Evolutionary conservation across 2,329 filamentous ascomycete genomes (phyloP).

Genomic region (Hysterium pulicare): DNA sequence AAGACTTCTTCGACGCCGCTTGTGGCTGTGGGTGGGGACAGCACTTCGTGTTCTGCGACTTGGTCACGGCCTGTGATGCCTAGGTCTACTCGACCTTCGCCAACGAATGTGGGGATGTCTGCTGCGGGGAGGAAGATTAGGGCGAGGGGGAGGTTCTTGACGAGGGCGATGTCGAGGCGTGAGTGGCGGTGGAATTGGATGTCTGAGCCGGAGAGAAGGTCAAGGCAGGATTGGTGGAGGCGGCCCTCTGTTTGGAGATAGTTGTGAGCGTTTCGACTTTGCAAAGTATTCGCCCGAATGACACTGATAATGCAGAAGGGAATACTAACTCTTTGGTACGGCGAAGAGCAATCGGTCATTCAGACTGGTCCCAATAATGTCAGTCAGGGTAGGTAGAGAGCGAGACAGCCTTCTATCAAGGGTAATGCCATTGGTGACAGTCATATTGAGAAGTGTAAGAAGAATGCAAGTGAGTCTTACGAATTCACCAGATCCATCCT

Average conservation of each 20-base stretch:
- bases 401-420: conserved; percentile 21
- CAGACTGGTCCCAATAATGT: conserved; percentile 58
- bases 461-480: conserved; percentile 25
- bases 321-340: conserved; percentile 87
- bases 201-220: conserved; percentile 88
- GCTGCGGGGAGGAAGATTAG: conserved; percentile 95
- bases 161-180: conserved; percentile 92
- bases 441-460: conserved; percentile 5
- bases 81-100: conserved; percentile 87
- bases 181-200: conserved; percentile 95
- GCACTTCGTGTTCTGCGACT: conserved; percentile 82
- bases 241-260: conserved; percentile 69
- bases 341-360: conserved; percentile 93
- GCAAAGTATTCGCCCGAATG: too few relatives aligned
- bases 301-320: conserved; percentile 6
- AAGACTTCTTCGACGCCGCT: conserved; percentile 76
- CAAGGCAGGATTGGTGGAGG: conserved; percentile 80
- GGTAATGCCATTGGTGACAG: conserved; percentile 14
- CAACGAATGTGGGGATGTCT: conserved; percentile 96
- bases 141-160: conserved; percentile 93
- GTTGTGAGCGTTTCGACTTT: conserved; percentile 3
- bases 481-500: conserved; percentile 42
- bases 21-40: conserved; percentile 43
- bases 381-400: conserved; percentile 37
- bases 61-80: conserved; percentile 95